Conservation (phyloP, 495 filamentous ascomycete genomes). For the Penicillium waksmanii region DNA sequence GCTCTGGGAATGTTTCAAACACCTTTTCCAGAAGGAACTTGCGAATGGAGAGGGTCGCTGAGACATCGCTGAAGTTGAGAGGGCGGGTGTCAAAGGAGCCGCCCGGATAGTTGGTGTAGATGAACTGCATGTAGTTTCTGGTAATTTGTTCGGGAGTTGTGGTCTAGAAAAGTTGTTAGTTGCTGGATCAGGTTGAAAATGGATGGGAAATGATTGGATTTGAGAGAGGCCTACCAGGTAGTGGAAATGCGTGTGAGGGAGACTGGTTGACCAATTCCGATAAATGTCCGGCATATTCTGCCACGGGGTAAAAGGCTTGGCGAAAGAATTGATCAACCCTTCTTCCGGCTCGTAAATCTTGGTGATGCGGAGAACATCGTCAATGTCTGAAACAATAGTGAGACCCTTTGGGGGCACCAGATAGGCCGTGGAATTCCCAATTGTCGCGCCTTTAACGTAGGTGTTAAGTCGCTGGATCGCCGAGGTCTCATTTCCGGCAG, state of each 20-base stretch:
- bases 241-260: conserved; percentile 75
- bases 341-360: conserved; percentile 77
- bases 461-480: conserved; percentile 67
- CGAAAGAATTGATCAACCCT: conserved; percentile 78
- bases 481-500: conserved; percentile 62
- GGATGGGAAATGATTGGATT: neutral
- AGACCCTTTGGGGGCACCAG: conserved; percentile 69
- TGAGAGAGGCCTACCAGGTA: conserved; percentile 55
- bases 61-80: conserved; percentile 76
- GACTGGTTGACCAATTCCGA: conserved; percentile 62
- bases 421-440: conserved; percentile 76
- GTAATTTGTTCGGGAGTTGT: conserved; percentile 82
- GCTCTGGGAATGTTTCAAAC: conserved; percentile 73
- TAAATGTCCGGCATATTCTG: conserved; percentile 79
- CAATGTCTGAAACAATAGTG: conserved; percentile 75
- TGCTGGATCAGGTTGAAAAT: neutral
- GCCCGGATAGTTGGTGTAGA: conserved; percentile 71
- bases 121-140: conserved; percentile 79
- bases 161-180: conserved; percentile 37
- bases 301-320: conserved; percentile 70
- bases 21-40: conserved; percentile 67
- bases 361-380: conserved; percentile 80
- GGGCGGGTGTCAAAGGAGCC: conserved; percentile 77
- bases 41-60: conserved; percentile 70
- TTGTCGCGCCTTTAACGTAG: conserved; percentile 61